Percentiles rank a stretch among this genome's conserved stretches.
These are phyloP conservation scores for Nannochloropsis oceanica DNA, from an alignment of 108 stramenopile species.

Conservation along the genomic window DNA sequence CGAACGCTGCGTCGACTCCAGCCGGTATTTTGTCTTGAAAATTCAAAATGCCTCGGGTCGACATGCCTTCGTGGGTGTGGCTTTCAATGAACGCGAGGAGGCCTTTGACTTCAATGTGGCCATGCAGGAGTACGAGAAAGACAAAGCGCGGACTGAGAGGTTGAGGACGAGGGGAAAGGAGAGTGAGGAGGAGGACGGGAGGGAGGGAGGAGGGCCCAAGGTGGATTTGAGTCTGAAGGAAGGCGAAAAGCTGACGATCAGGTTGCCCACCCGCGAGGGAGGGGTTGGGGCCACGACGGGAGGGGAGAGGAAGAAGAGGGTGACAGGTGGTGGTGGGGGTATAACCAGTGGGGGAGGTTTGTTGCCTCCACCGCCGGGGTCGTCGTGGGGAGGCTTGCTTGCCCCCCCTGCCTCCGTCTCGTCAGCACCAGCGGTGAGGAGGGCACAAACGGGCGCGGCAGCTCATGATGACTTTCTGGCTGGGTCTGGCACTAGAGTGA, in stretches of 20 bases:
- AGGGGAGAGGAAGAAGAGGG: background rate
- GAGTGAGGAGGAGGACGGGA: background rate
- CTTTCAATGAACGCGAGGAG: slow-evolving; percentile 91
- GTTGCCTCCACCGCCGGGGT: background rate
- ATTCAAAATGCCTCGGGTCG: slow-evolving; percentile 79
- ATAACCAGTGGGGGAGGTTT: background rate
- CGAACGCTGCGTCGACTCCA: slow-evolving; percentile 14
- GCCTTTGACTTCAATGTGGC: slow-evolving; percentile 96
- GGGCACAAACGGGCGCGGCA: background rate
- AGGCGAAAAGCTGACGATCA: slow-evolving; percentile 68
- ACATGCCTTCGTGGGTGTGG: slow-evolving; percentile 89
- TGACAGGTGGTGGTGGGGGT: background rate
- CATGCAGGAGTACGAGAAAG: slow-evolving; percentile 64
- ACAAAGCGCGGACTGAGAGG: slow-evolving; percentile 6
- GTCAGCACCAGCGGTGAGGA: background rate
- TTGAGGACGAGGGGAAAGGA: slow-evolving; percentile 2
- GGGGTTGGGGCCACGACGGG: too few species aligned
- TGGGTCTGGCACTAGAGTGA: background rate
- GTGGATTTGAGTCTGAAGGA: slow-evolving; percentile 77
- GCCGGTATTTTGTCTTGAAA: slow-evolving; percentile 29
- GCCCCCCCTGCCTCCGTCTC: background rate
- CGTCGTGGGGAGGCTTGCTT: background rate
- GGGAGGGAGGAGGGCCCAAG: slow-evolving; percentile 21
- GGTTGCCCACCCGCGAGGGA: background rate
- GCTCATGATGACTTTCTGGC: background rate